phyloP scores from a whole-genome alignment of 2,329 filamentous ascomycete species.

The Ophiostoma perfectum region DNA sequence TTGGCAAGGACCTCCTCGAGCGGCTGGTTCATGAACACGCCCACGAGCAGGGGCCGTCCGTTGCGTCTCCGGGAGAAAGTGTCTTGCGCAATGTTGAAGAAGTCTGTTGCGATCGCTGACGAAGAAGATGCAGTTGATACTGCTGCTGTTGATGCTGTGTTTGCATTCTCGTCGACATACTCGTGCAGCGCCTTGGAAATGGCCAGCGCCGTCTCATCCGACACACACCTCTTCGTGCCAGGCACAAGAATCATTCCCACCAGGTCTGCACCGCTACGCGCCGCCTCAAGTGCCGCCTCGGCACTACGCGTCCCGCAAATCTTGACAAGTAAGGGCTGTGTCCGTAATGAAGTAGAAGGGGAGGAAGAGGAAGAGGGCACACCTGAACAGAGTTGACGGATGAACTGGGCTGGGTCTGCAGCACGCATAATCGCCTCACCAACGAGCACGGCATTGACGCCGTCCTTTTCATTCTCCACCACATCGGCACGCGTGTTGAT shows the following conservation, averaged over 20 bases:
- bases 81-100: slow-evolving; percentile 46
- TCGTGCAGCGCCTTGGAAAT: slow-evolving; percentile 75
- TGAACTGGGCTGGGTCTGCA: slow-evolving; percentile 74
- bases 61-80: slow-evolving; percentile 39
- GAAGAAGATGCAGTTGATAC: slow-evolving; percentile 14
- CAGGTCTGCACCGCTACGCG: slow-evolving; percentile 82
- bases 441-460: slow-evolving; percentile 87
- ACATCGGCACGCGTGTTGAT: slow-evolving; percentile 89
- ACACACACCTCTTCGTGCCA: slow-evolving; percentile 72
- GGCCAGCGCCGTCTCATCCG: slow-evolving; percentile 67
- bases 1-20: slow-evolving; percentile 75
- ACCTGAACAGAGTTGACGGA: slow-evolving; percentile 71
- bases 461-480: slow-evolving; percentile 76
- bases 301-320: slow-evolving; percentile 87
- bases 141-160: slow-evolving; percentile 1
- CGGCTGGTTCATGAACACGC: slow-evolving; percentile 90
- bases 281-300: slow-evolving; percentile 72
- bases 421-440: slow-evolving; percentile 96
- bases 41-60: slow-evolving; percentile 70
- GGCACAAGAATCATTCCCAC: slow-evolving; percentile 89
- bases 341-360: slow-evolving; percentile 28
- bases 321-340: slow-evolving; percentile 66
- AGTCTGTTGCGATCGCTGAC: slow-evolving; percentile 50
- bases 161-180: slow-evolving; percentile 29
- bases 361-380: slow-evolving; percentile 27